Evolutionary conservation across 2,329 filamentous ascomycete species (phyloP), one percentile per base, ranked within the genome.

Genomic region (Cordyceps tenuipes): DNA sequence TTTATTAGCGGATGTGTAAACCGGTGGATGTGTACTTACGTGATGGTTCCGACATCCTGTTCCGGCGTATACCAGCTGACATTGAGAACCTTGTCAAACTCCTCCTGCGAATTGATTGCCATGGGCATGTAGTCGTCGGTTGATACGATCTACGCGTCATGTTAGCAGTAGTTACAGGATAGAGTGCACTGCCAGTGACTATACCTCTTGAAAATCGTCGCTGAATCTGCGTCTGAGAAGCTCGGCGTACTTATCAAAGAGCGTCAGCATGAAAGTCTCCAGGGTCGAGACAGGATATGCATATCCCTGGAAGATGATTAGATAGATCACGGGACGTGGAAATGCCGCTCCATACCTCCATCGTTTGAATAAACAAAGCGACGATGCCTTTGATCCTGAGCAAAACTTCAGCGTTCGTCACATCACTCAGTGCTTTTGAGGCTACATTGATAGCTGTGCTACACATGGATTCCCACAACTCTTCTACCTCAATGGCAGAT

Each of bases 111-210:
- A 68, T 91, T 90, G 71, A 97, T 96, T 1, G 91, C 90, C 94
- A 99, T 97, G 2, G 94, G 95, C 93, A 99, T 99, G 74, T 99
- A 99, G 73, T 99, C 94, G 71, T 99, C 94, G 0, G 91, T 97
- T n/a, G 90, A 86, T 17, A 87, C 84, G 67, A 87, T 87, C 81
- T 85, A 41, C 4, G 10, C 9, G 44, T 36, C 34, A 10, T 10
- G 19, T 59, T n/a, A 54, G 21, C 6, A 15, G 15, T 10, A 9
- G 15, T n/a, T 26, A 31, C 19, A 49, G 36, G 19, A 36, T 31
- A 2, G 59, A 26, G 10, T 50, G 15, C 13, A 17, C 23, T 15
- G 41, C 13, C n/a, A 5, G 15, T 39, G 7, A 64, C 69, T n/a
- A 5, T 69, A 89, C 87, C 78, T 97, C 93, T 71, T 95, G 88